Evolutionary conservation across 345 rosid species (phyloP).

Genomic region (Aegle marmelos): DNA sequence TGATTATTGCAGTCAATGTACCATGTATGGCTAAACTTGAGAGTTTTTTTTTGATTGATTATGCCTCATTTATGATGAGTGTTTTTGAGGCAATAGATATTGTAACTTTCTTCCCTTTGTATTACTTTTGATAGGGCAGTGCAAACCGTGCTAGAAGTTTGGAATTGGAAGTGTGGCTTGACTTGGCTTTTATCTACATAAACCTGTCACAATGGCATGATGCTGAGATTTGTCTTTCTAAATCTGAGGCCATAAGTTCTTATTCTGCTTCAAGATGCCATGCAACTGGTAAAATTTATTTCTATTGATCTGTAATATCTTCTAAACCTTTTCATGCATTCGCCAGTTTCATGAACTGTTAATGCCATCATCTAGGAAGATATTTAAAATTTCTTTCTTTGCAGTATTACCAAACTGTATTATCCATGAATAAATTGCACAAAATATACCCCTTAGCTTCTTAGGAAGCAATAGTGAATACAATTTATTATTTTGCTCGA

Average conservation of each 20-base stretch:
- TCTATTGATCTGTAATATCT: background rate
- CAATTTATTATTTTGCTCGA: background rate
- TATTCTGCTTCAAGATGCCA: constrained; percentile 58
- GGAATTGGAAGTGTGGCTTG: constrained; percentile 79
- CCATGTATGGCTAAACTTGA: background rate
- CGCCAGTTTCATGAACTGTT: background rate
- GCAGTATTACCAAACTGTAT: background rate
- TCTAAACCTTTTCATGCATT: background rate
- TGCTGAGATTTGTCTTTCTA: constrained; percentile 77
- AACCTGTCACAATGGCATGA: constrained; percentile 63
- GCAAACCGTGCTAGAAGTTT: constrained; percentile 37
- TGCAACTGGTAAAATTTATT: constrained; percentile 37
- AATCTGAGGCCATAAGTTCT: constrained; percentile 51
- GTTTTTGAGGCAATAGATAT: background rate
- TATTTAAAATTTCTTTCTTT: background rate
- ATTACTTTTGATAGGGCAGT: constrained; percentile 33
- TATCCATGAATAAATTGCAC: background rate
- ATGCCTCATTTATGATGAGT: background rate
- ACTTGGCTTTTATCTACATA: constrained; percentile 62
- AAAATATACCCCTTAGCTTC: background rate
- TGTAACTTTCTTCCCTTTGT: background rate
- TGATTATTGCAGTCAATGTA: background rate
- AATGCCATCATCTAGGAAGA: background rate
- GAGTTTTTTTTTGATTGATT: background rate
- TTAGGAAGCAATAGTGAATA: background rate